These are phyloP conservation scores for Oryza nivara DNA, from an alignment of 176 grass and related monocot genomes.

Conservation along the genomic window DNA sequence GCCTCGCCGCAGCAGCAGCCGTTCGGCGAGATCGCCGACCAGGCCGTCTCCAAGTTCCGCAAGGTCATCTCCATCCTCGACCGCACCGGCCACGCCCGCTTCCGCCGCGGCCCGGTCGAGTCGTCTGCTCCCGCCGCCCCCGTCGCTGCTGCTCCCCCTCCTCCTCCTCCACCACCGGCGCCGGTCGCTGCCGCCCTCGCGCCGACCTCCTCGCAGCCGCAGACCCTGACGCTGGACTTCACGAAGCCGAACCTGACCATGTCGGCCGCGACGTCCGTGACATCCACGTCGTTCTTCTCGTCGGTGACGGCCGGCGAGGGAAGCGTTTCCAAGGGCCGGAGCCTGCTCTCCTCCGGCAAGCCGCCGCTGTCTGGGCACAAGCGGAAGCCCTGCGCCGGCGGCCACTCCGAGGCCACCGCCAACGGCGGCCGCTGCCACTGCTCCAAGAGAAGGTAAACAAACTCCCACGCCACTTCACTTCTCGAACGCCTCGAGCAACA, in stretches of 20 bases:
- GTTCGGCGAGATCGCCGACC: constrained; percentile 82
- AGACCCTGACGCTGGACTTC: constrained; percentile 87
- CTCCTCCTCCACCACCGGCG: not conserved
- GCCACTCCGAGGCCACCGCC: constrained; percentile 60
- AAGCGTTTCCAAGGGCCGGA: constrained; percentile 79
- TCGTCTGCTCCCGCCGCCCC: not conserved
- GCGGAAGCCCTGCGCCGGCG: constrained; percentile 67
- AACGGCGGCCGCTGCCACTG: constrained; percentile 78
- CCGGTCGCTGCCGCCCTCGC: not conserved
- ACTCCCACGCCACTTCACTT: not conserved
- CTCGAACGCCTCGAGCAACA: not conserved
- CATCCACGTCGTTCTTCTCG: constrained; percentile 84
- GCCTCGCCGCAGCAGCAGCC: constrained; percentile 36
- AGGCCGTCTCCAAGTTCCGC: constrained; percentile 84
- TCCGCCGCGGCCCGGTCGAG: constrained; percentile 70
- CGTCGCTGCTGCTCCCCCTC: not conserved
- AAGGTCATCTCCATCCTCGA: constrained; percentile 94
- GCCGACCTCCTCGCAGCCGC: constrained; percentile 35
- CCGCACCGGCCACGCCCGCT: constrained; percentile 95
- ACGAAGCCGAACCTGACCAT: constrained; percentile 68
- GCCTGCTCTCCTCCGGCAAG: constrained; percentile 69
- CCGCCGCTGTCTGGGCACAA: constrained; percentile 66
- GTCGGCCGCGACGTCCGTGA: constrained; percentile 71
- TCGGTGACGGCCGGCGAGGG: constrained; percentile 86
- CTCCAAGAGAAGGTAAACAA: constrained; percentile 78